Conservation (phyloP, 176 grass and related monocot genomes). For the Bromus sterilis region DNA sequence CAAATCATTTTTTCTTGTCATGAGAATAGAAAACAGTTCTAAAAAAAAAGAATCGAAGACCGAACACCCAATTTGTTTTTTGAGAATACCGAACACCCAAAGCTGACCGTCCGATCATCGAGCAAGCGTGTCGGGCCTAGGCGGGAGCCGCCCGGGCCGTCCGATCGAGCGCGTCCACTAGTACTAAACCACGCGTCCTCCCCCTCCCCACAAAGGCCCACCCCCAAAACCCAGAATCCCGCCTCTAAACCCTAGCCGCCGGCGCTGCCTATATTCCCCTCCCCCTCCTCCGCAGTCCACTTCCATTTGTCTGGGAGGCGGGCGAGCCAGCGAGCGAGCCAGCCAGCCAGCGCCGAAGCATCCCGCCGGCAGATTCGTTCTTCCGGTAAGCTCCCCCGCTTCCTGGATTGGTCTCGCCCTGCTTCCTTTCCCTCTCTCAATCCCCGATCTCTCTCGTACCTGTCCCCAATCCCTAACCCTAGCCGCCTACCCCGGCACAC, state of each 20-base stretch:
- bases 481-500: neutral
- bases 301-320: slow-evolving; percentile 14
- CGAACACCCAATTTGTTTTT: neutral
- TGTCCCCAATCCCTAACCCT: neutral
- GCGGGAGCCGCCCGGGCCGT: neutral
- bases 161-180: neutral
- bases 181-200: neutral
- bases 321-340: neutral
- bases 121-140: neutral
- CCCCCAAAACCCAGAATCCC: slow-evolving; percentile 4
- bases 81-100: too few relatives aligned
- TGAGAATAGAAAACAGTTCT: neutral
- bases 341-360: neutral
- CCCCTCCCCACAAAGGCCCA: neutral
- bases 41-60: neutral
- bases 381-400: neutral
- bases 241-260: slow-evolving; percentile 35
- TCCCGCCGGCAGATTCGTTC: neutral
- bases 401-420: neutral
- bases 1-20: neutral
- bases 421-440: neutral
- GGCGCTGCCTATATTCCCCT: neutral
- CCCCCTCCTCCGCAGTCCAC: neutral
- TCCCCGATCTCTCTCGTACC: neutral
- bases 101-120: neutral